Evolutionary conservation across 805 yeast genomes (phyloP), one percentile per base, ranked within the genome.

Genomic region (Kregervanrija fluxuum): DNA sequence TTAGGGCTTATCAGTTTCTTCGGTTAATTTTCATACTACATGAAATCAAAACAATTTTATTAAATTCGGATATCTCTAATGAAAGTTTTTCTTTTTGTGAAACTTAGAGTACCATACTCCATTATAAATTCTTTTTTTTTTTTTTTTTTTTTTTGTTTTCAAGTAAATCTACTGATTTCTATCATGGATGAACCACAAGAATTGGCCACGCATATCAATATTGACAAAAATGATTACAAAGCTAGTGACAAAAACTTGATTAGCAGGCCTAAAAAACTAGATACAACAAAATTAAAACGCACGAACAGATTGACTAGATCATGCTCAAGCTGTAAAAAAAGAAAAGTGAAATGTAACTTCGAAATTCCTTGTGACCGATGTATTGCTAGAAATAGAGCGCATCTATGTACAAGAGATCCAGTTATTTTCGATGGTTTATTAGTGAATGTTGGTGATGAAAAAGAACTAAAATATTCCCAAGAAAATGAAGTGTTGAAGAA

Each of bases 301-400:
- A 55, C 67, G 8, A 60, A 56, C 17, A 57, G 75, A 33, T 61
- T 63, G 8, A 63, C 71, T 5, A 56, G 64, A 43, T 74, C 76
- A 3, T 74, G 80, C 52, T 65, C 62, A 44, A 63, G 64, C 42
- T 74, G 80, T 53, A 61, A 74, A 37, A 64, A 61, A 47, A 59
- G 75, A 31, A 74, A 74, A 54, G 71, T 71, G 42, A 73, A 71
- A 49, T 74, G 80, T 53, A 69, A 74, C 52, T 71, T 74, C 13
- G 63, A 62, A 30, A 59, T 60, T 22, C 79, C 80, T 1, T 74
- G 80, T 50, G 64, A 67, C 33, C 62, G 65, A 12, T 72, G 80
- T 47, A 60, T 64, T 12, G 52, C 54, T 8, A 49, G 67, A 43
- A 59, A 61, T 36, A 48, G 55, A 37, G 66, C 56, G 3, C 61